Percentiles rank a stretch among this genome's conserved stretches.
Evolutionary conservation across 2,329 filamentous ascomycete species (phyloP).

Genomic region (Thielaviopsis musarum): DNA sequence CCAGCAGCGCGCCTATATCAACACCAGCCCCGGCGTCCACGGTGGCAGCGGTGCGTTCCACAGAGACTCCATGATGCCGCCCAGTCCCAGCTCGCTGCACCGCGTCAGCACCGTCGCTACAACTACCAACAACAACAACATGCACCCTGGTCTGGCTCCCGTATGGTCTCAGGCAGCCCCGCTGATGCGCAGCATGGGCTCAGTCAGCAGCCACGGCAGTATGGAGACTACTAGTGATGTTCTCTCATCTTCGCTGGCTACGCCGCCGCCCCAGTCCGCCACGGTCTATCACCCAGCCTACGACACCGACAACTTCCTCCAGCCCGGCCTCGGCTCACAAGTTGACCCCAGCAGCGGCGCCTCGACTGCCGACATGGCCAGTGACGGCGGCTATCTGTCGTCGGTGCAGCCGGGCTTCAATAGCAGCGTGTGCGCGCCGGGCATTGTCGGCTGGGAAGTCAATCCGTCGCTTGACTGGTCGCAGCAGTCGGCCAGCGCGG

Average conservation of each 20-base stretch:
- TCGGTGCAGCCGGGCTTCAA: constrained; percentile 8
- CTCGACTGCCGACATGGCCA: background rate
- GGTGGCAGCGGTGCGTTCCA: background rate
- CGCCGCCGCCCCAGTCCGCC: constrained; percentile 4
- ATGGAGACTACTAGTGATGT: constrained; percentile 9
- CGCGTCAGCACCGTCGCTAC: background rate
- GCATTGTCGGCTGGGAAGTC: constrained; percentile 5
- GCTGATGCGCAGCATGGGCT: constrained; percentile 10
- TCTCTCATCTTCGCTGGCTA: constrained; percentile 1
- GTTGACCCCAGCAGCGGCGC: background rate
- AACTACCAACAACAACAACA: background rate
- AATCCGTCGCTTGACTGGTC: constrained; percentile 5
- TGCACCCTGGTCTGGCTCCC: background rate
- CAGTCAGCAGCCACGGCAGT: constrained; percentile 9
- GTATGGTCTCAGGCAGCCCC: constrained; percentile 4
- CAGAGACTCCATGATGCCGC: constrained; percentile 34
- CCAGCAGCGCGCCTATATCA: constrained; percentile 27
- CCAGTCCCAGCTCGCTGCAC: constrained; percentile 23
- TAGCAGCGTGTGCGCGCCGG: constrained; percentile 2
- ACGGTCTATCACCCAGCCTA: background rate
- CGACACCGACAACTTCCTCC: constrained; percentile 1
- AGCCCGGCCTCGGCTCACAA: background rate
- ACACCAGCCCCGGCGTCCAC: background rate
- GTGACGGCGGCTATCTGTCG: background rate
- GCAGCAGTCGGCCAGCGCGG: background rate